A percentile compares a stretch with the other conserved stretches of the same genome.
Evolutionary conservation across 2,329 filamentous ascomycete genomes (phyloP).

Genomic region (Bipolaris oryzae): DNA sequence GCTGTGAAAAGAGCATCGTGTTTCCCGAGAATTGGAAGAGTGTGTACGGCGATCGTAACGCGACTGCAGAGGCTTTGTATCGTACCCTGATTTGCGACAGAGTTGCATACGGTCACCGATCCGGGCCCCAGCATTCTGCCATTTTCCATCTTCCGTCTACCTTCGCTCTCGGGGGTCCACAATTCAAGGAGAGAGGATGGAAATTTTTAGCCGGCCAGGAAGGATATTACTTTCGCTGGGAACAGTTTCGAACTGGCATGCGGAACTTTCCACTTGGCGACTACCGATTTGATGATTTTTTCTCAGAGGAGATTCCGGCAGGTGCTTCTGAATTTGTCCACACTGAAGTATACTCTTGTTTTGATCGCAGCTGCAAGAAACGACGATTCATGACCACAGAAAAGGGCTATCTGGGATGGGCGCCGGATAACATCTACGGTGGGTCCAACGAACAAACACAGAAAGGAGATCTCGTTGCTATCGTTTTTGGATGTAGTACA

Average conservation of each 20-base stretch:
- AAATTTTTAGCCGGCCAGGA: neutral
- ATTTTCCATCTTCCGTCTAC: neutral
- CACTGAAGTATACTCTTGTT: neutral
- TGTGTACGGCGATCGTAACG: neutral
- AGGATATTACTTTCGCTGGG: neutral
- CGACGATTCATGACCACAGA: neutral
- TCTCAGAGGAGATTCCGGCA: neutral
- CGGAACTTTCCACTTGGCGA: neutral
- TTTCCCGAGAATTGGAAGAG: neutral
- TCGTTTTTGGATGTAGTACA: neutral
- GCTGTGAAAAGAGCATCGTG: neutral
- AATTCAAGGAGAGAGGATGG: neutral
- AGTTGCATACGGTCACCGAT: neutral
- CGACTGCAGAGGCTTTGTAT: slow-evolving; percentile 2
- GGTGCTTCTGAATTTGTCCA: neutral
- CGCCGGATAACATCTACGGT: neutral
- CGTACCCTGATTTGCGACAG: neutral
- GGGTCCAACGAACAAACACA: neutral
- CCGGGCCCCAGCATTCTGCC: neutral
- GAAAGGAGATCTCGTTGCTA: neutral
- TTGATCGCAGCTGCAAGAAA: neutral
- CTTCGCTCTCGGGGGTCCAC: neutral
- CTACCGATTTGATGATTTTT: neutral
- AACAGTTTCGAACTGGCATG: neutral
- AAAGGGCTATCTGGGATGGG: neutral